Percentiles rank a stretch among this genome's conserved stretches.
These are phyloP conservation scores for Moringa oleifera DNA, from an alignment of 345 rosid species.

Conservation along the genomic window DNA sequence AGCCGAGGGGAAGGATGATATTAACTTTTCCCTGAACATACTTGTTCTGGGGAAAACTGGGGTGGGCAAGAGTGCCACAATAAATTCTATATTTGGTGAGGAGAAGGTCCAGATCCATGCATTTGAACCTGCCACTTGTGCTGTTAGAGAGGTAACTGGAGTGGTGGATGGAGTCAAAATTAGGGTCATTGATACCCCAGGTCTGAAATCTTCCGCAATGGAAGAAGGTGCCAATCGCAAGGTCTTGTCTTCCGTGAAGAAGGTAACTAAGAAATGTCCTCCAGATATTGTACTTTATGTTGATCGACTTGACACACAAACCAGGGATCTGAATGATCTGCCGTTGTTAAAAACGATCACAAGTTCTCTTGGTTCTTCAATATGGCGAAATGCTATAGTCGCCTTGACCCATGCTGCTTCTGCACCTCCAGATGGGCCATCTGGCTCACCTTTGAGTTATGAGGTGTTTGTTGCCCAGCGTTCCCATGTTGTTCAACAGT, in stretches of 20 bases:
- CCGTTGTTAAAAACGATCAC: conserved; percentile 72
- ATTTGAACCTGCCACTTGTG: conserved; percentile 66
- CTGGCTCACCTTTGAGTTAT: conserved; percentile 80
- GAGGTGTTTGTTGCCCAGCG: conserved; percentile 90
- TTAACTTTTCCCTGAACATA: conserved; percentile 65
- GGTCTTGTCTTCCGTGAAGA: conserved; percentile 61
- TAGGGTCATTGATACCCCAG: conserved; percentile 73
- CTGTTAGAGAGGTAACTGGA: conserved; percentile 66
- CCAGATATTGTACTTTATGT: conserved; percentile 89
- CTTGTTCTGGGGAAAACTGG: conserved; percentile 91
- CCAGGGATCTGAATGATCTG: conserved; percentile 79
- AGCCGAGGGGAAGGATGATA: conserved; percentile 52
- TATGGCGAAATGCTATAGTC: conserved; percentile 86
- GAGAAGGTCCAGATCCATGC: conserved; percentile 63
- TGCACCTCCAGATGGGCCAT: conserved; percentile 96
- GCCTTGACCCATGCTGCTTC: conserved; percentile 93
- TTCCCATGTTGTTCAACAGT: conserved; percentile 89
- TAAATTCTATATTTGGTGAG: conserved; percentile 82
- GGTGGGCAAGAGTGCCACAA: conserved; percentile 92
- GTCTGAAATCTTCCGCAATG: conserved; percentile 71
- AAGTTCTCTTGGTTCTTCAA: conserved; percentile 61
- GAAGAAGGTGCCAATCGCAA: conserved; percentile 68
- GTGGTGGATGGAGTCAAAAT: conserved; percentile 63
- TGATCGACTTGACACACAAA: conserved; percentile 78
- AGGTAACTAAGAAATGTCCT: conserved; percentile 55